Percentiles rank a stretch among this genome's conserved stretches.
Evolutionary conservation across 2,329 filamentous ascomycete species (phyloP).

Genomic region (Macrophomina pseudophaseolina): DNA sequence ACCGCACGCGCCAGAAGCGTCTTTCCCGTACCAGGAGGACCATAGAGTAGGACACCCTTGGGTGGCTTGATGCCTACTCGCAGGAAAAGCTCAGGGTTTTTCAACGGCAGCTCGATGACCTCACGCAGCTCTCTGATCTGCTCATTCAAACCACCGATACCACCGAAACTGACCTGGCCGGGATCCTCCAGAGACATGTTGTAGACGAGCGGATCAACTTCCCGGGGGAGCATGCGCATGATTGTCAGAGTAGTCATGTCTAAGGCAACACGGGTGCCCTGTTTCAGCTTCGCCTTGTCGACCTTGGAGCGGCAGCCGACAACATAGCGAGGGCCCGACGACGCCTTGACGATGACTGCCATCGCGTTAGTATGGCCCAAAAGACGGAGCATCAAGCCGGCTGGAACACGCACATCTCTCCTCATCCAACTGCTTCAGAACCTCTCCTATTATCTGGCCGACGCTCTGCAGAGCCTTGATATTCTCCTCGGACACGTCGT

Average conservation of each 20-base stretch:
- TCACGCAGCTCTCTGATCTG: slow-evolving; percentile 97
- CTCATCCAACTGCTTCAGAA: slow-evolving; percentile 97
- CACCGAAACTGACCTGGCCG: slow-evolving; percentile 95
- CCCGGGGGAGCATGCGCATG: slow-evolving; percentile 98
- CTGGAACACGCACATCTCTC: slow-evolving; percentile 79
- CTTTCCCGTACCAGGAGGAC: slow-evolving; percentile 95
- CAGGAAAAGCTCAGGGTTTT: slow-evolving; percentile 97
- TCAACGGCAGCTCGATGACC: slow-evolving; percentile 95
- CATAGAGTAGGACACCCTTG: slow-evolving; percentile 95
- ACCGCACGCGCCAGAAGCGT: slow-evolving; percentile 93
- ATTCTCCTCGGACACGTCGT: slow-evolving; percentile 96
- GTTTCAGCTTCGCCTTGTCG: slow-evolving; percentile 95
- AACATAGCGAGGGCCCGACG: slow-evolving; percentile 94
- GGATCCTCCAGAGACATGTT: slow-evolving; percentile 99
- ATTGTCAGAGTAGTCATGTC: slow-evolving; percentile 99
- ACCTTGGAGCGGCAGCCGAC: slow-evolving; percentile 98
- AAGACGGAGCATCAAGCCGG: not conserved
- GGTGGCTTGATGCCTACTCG: slow-evolving; percentile 98
- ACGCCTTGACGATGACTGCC: slow-evolving; percentile 96
- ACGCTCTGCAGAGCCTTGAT: slow-evolving; percentile 99
- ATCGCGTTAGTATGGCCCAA: slow-evolving; percentile 3
- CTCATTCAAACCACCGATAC: slow-evolving; percentile 96
- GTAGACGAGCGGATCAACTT: slow-evolving; percentile 98
- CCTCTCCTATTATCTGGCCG: slow-evolving; percentile 98
- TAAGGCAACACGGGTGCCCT: slow-evolving; percentile 94